Conservation (phyloP, 148 eudicot species). For the Chenopodium suecicum region DNA sequence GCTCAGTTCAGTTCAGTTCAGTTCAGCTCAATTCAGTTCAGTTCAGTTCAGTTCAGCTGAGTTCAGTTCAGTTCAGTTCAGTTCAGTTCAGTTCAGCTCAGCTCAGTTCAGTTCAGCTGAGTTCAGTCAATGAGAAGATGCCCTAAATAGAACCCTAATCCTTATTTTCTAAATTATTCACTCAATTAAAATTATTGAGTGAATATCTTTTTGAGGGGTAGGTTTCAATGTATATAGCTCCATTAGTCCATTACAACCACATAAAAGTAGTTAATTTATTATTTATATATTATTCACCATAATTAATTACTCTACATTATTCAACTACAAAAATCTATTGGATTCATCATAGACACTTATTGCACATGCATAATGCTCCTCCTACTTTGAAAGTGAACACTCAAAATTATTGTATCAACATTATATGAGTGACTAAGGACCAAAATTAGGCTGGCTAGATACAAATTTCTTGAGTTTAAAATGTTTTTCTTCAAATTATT, state of each 20-base stretch:
- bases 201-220: too few relatives aligned
- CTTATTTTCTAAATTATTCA: too few relatives aligned
- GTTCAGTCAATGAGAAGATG: too few relatives aligned
- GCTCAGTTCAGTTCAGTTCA: too few relatives aligned
- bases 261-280: too few relatives aligned
- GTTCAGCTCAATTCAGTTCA: too few relatives aligned
- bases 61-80: too few relatives aligned
- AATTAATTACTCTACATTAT: background rate
- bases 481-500: background rate
- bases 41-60: too few relatives aligned
- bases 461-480: slow-evolving; percentile 1
- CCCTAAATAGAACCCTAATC: too few relatives aligned
- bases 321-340: background rate
- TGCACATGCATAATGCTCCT: slow-evolving; percentile 13
- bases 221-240: background rate
- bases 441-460: slow-evolving; percentile 4
- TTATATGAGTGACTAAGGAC: background rate
- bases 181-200: too few relatives aligned
- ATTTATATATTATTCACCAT: background rate
- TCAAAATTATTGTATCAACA: slow-evolving; percentile 12
- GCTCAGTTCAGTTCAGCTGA: too few relatives aligned
- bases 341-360: background rate
- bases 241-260: background rate
- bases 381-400: background rate
- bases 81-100: too few relatives aligned